These are phyloP conservation scores for Saccharomyces paradoxus DNA, from an alignment of 805 yeast species.

Conservation along the genomic window DNA sequence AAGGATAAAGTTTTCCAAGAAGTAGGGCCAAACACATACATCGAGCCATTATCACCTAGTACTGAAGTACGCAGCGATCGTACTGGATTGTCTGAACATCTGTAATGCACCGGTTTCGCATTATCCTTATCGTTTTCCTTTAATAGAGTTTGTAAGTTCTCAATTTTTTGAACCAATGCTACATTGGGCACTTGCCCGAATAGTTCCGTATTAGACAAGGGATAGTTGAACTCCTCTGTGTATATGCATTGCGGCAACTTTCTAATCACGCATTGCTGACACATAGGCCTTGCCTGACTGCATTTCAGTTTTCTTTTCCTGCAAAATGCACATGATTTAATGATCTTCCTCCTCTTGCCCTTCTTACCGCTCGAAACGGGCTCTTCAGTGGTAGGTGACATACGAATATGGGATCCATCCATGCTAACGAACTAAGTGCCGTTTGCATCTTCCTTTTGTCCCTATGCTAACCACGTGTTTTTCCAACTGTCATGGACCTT, in stretches of 20 bases:
- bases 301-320: conserved; percentile 59
- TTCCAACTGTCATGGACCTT: background rate
- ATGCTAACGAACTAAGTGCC: background rate
- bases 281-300: conserved; percentile 41
- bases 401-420: background rate
- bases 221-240: conserved; percentile 16
- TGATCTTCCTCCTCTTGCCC: conserved; percentile 17
- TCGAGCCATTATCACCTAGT: conserved; percentile 4
- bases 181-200: conserved; percentile 20
- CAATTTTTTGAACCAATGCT: conserved; percentile 15
- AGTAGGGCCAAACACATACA: conserved; percentile 24
- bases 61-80: conserved; percentile 9
- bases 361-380: background rate
- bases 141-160: background rate
- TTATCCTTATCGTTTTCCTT: background rate
- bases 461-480: background rate
- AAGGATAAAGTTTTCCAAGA: conserved; percentile 20
- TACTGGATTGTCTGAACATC: conserved; percentile 5
- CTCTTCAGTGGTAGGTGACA: background rate
- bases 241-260: conserved; percentile 23
- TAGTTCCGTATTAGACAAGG: conserved; percentile 15
- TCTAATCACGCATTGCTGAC: conserved; percentile 36
- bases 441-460: background rate
- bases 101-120: background rate
- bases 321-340: conserved; percentile 45